Evolutionary conservation across 768 basidiomycete species (phyloP), one percentile per base, ranked within the genome.

Genomic region (Tricholoma sp.): DNA sequence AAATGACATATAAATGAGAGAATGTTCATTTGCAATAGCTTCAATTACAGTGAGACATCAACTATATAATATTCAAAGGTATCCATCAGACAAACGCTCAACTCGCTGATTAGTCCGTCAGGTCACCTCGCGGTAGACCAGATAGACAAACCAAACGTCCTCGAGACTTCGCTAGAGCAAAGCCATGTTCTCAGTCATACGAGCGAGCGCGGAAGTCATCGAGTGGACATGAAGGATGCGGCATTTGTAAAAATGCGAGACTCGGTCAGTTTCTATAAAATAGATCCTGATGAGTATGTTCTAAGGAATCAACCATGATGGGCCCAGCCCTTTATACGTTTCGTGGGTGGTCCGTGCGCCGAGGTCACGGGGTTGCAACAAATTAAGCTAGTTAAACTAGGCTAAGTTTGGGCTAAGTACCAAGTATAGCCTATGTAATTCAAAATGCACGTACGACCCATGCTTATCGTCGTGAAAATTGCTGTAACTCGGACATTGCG

Each of bases 241-340:
- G 64, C 64, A 65, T 65, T 65, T 65, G 64, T 65, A 63, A 65
- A 65, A 65, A 65, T 65, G 64, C 64, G 64, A 65, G 64, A 63
- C 64, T 65, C 64, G 64, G 64, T 65, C 64, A 65, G 64, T 65
- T 63, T 63, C 64, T 65, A 65, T 65, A 65, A 63, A 65, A 65
- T 65, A 65, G 64, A 65, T 65, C 64, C 64, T 65, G 64, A 65
- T 65, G 64, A 65, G 62, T 65, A 65, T 65, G 64, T 65, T 65
- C 64, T 65, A 60, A 63, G 56, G 60, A 63, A 56, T 47, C 29
- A 24, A 57, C 0, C 9, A 63, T 55, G 44, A 28, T 37, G 55
- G n/a, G 24, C 28, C 6, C 20, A 57, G n/a, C 45, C 0, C 34
- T 61, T 56, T 65, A 65, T 65, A 63, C 17, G 28, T 29, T 60